Percentiles rank a stretch among this genome's conserved stretches.
These are phyloP conservation scores for Diaporthe amygdali DNA, from an alignment of 2,329 filamentous ascomycete species.

Conservation along the genomic window DNA sequence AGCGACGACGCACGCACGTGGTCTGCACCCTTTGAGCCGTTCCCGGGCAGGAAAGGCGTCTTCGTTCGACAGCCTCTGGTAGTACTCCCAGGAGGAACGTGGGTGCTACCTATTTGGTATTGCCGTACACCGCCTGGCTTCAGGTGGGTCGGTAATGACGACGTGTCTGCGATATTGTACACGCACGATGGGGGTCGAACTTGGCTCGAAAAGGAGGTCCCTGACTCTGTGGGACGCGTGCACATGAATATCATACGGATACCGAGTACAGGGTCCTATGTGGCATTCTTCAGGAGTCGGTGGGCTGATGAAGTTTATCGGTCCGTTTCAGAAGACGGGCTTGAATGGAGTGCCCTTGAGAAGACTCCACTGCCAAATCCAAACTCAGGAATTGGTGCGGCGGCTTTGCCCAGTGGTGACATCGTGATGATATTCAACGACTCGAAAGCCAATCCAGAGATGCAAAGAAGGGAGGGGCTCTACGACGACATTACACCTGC, in stretches of 20 bases:
- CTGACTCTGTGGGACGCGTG: constrained; percentile 43
- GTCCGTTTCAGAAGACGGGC: constrained; percentile 43
- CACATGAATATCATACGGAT: constrained; percentile 49
- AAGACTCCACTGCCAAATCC: constrained; percentile 46
- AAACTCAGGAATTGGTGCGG: constrained; percentile 47
- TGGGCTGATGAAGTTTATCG: constrained; percentile 50
- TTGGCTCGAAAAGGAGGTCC: constrained; percentile 44
- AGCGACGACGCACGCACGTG: constrained; percentile 42
- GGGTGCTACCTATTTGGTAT: constrained; percentile 49
- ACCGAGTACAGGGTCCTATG: constrained; percentile 34
- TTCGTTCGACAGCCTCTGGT: constrained; percentile 48
- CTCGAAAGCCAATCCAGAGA: constrained; percentile 38
- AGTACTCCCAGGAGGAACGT: constrained; percentile 41
- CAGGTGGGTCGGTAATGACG: constrained; percentile 50
- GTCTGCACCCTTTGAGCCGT: constrained; percentile 38
- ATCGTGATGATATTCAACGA: constrained; percentile 47
- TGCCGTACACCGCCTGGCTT: constrained; percentile 45
- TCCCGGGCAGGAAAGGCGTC: constrained; percentile 39
- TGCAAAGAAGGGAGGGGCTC: constrained; percentile 42
- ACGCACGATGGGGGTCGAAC: constrained; percentile 43
- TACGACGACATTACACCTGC: constrained; percentile 50
- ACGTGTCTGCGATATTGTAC: constrained; percentile 44
- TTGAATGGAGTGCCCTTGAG: constrained; percentile 42
- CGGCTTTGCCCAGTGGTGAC: constrained; percentile 40
- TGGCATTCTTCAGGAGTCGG: constrained; percentile 47